Evolutionary conservation across 306 rosid species (phyloP).

Genomic region (Benincasa hispida): DNA sequence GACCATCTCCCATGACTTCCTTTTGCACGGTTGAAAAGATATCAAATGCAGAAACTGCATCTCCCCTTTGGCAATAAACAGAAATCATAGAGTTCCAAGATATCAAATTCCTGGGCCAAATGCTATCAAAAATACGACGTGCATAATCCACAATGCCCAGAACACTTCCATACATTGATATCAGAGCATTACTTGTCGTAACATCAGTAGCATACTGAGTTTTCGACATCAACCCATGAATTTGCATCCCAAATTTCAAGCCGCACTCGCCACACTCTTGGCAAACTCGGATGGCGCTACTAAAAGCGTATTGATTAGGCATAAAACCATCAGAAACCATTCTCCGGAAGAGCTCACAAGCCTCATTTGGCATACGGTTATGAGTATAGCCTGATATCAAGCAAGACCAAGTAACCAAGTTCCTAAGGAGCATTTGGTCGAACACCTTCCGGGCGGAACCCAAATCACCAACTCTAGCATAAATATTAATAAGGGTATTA

Average conservation of each 20-base stretch:
- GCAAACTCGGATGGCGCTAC: conserved; percentile 77
- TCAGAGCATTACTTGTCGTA: conserved; percentile 57
- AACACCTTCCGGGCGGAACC: conserved; percentile 44
- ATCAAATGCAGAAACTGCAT: conserved; percentile 45
- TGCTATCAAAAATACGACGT: conserved; percentile 43
- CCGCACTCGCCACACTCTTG: conserved; percentile 33
- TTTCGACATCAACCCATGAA: conserved; percentile 58
- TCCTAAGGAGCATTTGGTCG: conserved; percentile 61
- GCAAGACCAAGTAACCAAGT: conserved; percentile 72
- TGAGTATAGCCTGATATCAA: conserved; percentile 60
- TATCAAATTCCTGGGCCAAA: conserved; percentile 27
- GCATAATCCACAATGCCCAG: conserved; percentile 41
- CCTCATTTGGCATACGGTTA: conserved; percentile 43
- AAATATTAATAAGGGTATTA: conserved; percentile 60
- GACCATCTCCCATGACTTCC: conserved; percentile 17
- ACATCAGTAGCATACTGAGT: conserved; percentile 31
- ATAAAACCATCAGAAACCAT: conserved; percentile 32
- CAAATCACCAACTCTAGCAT: conserved; percentile 33
- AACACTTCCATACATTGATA: conserved; percentile 64
- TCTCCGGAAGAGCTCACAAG: conserved; percentile 42
- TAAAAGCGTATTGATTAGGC: conserved; percentile 54
- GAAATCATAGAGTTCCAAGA: conserved; percentile 89
- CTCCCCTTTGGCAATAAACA: conserved; percentile 54
- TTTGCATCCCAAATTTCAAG: conserved; percentile 49
- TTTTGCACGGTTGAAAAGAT: conserved; percentile 54